Evolutionary conservation across 129 eudicot genomes (phyloP), one percentile per base, ranked within the genome.

Genomic region (Flaveria robusta): DNA sequence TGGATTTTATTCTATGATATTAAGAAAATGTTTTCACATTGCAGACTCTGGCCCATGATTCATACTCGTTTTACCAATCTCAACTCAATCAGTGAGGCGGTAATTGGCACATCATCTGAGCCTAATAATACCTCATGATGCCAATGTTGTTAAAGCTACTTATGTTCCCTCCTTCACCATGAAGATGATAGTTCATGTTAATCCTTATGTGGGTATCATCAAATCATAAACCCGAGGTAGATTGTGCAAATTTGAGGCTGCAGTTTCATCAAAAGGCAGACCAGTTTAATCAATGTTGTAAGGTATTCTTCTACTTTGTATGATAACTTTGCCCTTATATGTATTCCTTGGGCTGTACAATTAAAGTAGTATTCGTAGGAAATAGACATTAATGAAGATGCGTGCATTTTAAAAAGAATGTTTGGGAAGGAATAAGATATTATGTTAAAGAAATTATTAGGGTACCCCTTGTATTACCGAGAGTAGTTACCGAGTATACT

Each of bases 31-130:
- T 31, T 75, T 51, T 66, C 22, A 60, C 60, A 66, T 59, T 87
- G 91, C 96, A 93, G 98, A 85, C 95, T 13, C 97, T 90, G 63
- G 98, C 98, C 11, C 98, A 93, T 24, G 98, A 93, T 84, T 81
- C 98, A 58, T 88, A 93, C 74, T 90, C 93, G 45, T 90, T 87
- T 64, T 52, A 85, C 64, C 80, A 77, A 59, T 75, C 86, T n/a
- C 74, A 31, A 67, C 45, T 20, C 69, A 14, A 66, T 12, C 43
- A 37, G 0, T 80, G 79, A 79, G 71, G 45, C 37, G 62, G 59
- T 27, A 66, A 52, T 16, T 14, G 64, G 69, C 18, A 79, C 1
- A 41, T 77, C 4, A 23, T 23, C 49, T 37, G 62, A 68, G 50
- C 49, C 64, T 66, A 66, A 18, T 52, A 39, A 34, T 76, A 18